Base-by-base conservation (phyloP, 208 protist species). In the Wallacemonas collosoma region DNA sequence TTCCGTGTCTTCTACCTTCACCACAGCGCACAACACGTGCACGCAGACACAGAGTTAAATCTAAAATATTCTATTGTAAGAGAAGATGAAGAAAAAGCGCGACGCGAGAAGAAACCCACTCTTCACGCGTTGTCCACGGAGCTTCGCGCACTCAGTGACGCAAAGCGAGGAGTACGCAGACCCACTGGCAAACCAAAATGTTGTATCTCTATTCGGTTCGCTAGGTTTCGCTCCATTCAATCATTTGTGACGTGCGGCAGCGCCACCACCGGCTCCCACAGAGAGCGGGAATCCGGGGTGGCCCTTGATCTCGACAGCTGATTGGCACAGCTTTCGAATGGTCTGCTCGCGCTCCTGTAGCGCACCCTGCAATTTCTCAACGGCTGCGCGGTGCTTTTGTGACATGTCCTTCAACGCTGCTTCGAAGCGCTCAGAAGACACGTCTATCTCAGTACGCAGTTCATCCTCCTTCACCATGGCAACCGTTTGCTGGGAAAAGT, bases 341-440 rank as follows among this genome's bases (percentile, higher is more conserved):
- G 77, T 75, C 64, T 89, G 80, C 55, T 95, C 91, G 41, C 85
- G 80, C 45, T 95, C 91, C 48, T 85, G 76, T 0, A 95, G 50
- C 9, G 86, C 81, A 7, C 74, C 63, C 48, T 84, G 77, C 39
- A 93, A 81, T 8, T 81, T 80, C 47, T 86, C 88, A 15, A 82
- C 71, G 44, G 87, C 81, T 1, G 73, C 67, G n/a, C 75, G 74
- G 58, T 87, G 78, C 40, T 70, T 81, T 3, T 74, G 67, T 2
- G 75, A 57, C 51, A 85, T 54, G 26, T 84, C 80, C 67, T 75
- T 61, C 50, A 95, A 61, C 41, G 76, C 72, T 12, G 77, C 68
- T 3, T 93, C 82, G 54, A 82, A 71, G 5, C 81, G 80, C 14
- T 78, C 72, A 7, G 78, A 62, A 44, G 85, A 69, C 53, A 88